Evolutionary conservation across 1,284 basidiomycete genomes (phyloP), one percentile per base, ranked within the genome.

Genomic region (Entoloma clypeatum): DNA sequence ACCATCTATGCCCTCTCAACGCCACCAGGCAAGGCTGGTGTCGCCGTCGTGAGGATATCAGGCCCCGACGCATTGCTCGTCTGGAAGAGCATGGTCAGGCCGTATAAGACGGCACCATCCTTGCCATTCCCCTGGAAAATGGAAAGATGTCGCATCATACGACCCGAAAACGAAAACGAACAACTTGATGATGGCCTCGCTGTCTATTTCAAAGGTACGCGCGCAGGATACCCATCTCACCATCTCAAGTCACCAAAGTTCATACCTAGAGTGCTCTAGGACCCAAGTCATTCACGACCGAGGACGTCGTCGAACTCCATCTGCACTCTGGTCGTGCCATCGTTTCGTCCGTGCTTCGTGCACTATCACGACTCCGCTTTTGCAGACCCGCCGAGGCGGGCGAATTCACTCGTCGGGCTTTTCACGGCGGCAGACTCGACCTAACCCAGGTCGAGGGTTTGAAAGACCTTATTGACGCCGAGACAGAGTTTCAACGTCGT

Each of bases 1-100:
- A 94, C 92, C 0, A 90, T 94, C 43, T 94, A 86, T 58, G 92
- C 91, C 1, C 71, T 92, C 9, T 88, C 92, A 0, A 91, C 89
- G 0, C 86, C 89, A 2, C 77, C 81, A 3, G 89, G 88, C 1
- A 90, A 83, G 50, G 87, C 78, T 2, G 92, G 88, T 19, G 74
- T 94, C 11, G 86, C 82, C 1, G 81, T 94, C 31, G 67, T 94
- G 34, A 76, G 91, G 43, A 68, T 94, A 8, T 91, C 89, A 5
- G 91, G 92, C 0, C 86, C 86, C 0, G 75, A 78, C 36, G 78
- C 79, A 0, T 53, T 71, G 10, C 47, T 64, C 0, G 80, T 89
- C 3, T 86, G 82, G 75, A 59, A 63, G 19, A 57, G 54, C 3
- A 71, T 92, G 64, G 76, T 83, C 9, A 62, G 45, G 35, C 50